phyloP scores from a whole-genome alignment of 2,329 filamentous ascomycete genomes.

The Neofusicoccum sp. region DNA sequence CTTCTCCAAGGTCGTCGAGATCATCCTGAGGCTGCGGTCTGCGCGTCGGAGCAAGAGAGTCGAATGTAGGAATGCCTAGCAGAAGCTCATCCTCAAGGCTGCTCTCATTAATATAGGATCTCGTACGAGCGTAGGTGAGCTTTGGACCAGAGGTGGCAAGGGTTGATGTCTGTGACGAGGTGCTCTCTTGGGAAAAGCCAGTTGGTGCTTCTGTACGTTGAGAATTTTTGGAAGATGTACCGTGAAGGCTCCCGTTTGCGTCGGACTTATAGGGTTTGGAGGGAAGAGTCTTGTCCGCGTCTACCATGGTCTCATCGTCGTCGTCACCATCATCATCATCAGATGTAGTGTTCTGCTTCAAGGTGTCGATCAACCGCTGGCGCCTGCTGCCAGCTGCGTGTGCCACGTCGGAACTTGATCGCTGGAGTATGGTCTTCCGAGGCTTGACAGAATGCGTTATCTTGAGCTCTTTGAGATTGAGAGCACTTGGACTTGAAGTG shows the following conservation, averaged over 20 bases:
- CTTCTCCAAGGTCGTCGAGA: slow-evolving; percentile 46
- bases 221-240: neutral
- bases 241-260: neutral
- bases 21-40: slow-evolving; percentile 24
- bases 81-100: slow-evolving; percentile 39
- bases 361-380: slow-evolving; percentile 26
- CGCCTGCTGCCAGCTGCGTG: neutral
- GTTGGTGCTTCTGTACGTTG: neutral
- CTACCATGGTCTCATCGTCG: slow-evolving; percentile 18
- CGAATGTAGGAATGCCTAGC: slow-evolving; percentile 31
- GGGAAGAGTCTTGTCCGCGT: neutral
- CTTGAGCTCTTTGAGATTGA: slow-evolving; percentile 31
- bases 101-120: slow-evolving; percentile 59
- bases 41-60: slow-evolving; percentile 3
- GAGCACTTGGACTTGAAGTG: slow-evolving; percentile 29
- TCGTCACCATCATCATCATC: slow-evolving; percentile 19
- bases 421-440: neutral
- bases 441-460: slow-evolving; percentile 24
- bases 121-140: slow-evolving; percentile 59
- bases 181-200: slow-evolving; percentile 1
- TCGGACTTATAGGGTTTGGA: neutral
- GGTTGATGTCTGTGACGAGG: slow-evolving; percentile 3
- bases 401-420: slow-evolving; percentile 11
- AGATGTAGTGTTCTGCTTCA: slow-evolving; percentile 16
- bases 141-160: slow-evolving; percentile 33